Evolutionary conservation across 2,329 filamentous ascomycete genomes (phyloP).

Genomic region (Xylariomycetidae sp.): DNA sequence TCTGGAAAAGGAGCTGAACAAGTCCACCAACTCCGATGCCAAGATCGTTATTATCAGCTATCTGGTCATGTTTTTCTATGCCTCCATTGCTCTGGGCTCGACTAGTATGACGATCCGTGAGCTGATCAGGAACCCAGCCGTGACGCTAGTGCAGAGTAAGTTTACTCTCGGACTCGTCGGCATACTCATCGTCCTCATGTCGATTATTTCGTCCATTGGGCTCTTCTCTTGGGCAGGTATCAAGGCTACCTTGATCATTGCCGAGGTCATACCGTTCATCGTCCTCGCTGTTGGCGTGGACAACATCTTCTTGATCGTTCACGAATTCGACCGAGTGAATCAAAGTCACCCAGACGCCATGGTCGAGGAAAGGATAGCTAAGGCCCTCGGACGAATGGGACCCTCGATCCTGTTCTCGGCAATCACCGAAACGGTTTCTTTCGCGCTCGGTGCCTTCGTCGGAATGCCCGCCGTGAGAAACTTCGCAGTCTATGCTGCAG

Average conservation of each 20-base stretch:
- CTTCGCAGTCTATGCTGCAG: slow-evolving; percentile 93
- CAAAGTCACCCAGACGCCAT: slow-evolving; percentile 83
- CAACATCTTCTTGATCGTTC: slow-evolving; percentile 98
- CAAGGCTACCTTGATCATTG: slow-evolving; percentile 95
- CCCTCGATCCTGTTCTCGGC: slow-evolving; percentile 94
- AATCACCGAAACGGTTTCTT: slow-evolving; percentile 89
- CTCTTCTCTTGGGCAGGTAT: slow-evolving; percentile 88
- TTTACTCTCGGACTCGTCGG: slow-evolving; percentile 93
- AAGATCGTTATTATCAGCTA: slow-evolving; percentile 97
- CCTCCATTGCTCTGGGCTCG: slow-evolving; percentile 85
- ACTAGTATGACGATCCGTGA: slow-evolving; percentile 75
- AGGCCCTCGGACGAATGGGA: slow-evolving; percentile 91
- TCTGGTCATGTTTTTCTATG: slow-evolving; percentile 97
- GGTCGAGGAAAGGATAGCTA: slow-evolving; percentile 79
- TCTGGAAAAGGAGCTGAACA: slow-evolving; percentile 91
- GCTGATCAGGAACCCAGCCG: slow-evolving; percentile 74
- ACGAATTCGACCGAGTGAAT: slow-evolving; percentile 96
- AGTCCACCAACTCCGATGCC: slow-evolving; percentile 96
- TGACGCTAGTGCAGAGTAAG: slow-evolving; percentile 89
- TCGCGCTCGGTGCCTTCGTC: slow-evolving; percentile 86
- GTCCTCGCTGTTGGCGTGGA: slow-evolving; percentile 95
- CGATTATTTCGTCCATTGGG: slow-evolving; percentile 90
- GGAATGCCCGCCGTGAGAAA: slow-evolving; percentile 98
- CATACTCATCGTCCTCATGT: slow-evolving; percentile 95
- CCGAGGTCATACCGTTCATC: slow-evolving; percentile 96